Conservation (phyloP, 768 basidiomycete species). For the Punctularia strigosozonata region DNA sequence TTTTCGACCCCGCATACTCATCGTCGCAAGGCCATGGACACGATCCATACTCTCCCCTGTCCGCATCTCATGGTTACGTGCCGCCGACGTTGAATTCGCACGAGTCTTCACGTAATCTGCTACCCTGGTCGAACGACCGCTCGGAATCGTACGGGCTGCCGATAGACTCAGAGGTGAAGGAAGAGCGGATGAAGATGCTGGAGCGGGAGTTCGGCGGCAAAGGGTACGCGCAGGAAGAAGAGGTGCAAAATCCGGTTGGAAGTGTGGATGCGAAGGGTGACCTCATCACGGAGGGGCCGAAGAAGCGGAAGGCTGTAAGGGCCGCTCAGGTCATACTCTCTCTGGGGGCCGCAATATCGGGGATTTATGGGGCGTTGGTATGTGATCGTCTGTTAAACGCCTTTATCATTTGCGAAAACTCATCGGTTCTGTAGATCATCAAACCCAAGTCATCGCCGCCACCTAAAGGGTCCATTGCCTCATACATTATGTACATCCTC, state of each 20-base stretch:
- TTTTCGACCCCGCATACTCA: constrained; percentile 22
- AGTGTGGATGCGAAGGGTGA: constrained; percentile 45
- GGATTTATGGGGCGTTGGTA: constrained; percentile 54
- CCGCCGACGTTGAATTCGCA: too few species aligned
- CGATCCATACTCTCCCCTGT: constrained; percentile 16
- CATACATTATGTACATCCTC: constrained; percentile 45
- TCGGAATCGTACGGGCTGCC: constrained; percentile 29
- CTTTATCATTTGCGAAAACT: neutral
- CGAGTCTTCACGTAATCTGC: constrained; percentile 29
- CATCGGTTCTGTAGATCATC: constrained; percentile 29
- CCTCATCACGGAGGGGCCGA: constrained; percentile 53
- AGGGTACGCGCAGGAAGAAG: constrained; percentile 24
- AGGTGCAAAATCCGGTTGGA: constrained; percentile 41
- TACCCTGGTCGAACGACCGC: constrained; percentile 44
- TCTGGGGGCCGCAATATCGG: constrained; percentile 37
- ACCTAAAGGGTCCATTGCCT: constrained; percentile 41
- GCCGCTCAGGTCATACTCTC: constrained; percentile 38
- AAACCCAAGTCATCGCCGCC: constrained; percentile 40
- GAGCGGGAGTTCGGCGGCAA: constrained; percentile 52
- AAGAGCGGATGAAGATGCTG: constrained; percentile 61
- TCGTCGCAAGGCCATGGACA: constrained; percentile 16
- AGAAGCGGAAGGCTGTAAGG: constrained; percentile 39
- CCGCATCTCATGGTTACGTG: constrained; percentile 15
- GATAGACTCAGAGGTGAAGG: constrained; percentile 42
- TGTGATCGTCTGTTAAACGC: constrained; percentile 13